A percentile compares a stretch with the other conserved stretches of the same genome.
These are phyloP conservation scores for Aquilaria sinensis DNA, from an alignment of 345 rosid genomes.

Conservation along the genomic window DNA sequence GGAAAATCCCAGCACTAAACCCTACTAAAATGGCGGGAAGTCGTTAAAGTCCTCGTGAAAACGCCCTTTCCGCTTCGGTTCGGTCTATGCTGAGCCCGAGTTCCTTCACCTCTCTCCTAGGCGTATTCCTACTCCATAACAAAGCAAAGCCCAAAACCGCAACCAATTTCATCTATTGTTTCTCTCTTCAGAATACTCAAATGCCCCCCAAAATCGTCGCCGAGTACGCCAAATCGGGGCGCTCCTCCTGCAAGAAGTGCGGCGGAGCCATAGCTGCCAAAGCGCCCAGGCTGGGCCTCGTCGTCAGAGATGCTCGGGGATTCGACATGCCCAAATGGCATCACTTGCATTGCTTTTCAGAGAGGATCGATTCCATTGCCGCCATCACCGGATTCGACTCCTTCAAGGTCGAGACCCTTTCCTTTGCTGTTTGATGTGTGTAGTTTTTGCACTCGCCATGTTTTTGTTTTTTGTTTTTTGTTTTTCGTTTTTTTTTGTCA, in stretches of 20 bases:
- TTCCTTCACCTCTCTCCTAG: neutral
- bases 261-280: slow-evolving; percentile 43
- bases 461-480: too few species aligned
- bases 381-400: slow-evolving; percentile 50
- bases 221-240: slow-evolving; percentile 81
- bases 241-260: slow-evolving; percentile 77
- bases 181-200: neutral
- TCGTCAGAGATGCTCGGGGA: slow-evolving; percentile 58
- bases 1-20: neutral
- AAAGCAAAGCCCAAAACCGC: slow-evolving; percentile 6
- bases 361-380: slow-evolving; percentile 30
- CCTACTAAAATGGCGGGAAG: slow-evolving; percentile 7
- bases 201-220: slow-evolving; percentile 36
- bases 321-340: slow-evolving; percentile 76
- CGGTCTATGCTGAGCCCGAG: neutral
- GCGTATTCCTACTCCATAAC: neutral
- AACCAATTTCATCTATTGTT: neutral
- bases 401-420: slow-evolving; percentile 39
- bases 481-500: neutral
- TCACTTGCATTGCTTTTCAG: slow-evolving; percentile 59
- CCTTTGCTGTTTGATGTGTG: neutral
- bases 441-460: neutral
- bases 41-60: neutral
- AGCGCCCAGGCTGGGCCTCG: slow-evolving; percentile 51
- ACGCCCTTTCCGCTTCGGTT: neutral